A percentile compares a stretch with the other conserved stretches of the same genome.
These are phyloP conservation scores for Cordyceps farinosa DNA, from an alignment of 2,329 filamentous ascomycete species.

Conservation along the genomic window DNA sequence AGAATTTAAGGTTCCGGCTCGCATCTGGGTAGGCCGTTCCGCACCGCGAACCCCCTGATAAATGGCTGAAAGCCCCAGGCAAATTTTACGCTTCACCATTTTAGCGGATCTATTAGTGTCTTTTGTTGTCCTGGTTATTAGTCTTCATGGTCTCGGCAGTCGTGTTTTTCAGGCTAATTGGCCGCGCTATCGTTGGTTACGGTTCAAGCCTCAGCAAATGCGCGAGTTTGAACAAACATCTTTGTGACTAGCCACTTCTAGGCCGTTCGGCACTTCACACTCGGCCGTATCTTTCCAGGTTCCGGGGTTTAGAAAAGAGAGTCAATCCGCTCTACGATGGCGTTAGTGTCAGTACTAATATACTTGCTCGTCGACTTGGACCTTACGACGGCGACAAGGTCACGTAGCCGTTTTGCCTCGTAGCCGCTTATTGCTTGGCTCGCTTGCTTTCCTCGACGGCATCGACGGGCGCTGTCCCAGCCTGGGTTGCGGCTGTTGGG, in stretches of 20 bases:
- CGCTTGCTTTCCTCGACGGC: slow-evolving; percentile 3
- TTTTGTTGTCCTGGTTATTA: neutral
- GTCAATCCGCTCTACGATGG: slow-evolving; percentile 1
- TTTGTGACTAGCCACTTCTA: slow-evolving; percentile 9
- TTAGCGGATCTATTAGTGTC: neutral
- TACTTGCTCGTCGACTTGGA: neutral
- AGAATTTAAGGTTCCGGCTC: neutral
- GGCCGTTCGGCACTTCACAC: neutral
- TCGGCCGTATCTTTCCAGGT: neutral
- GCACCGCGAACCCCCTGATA: slow-evolving; percentile 4
- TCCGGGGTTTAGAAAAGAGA: neutral
- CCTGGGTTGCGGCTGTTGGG: neutral
- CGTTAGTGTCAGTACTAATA: neutral
- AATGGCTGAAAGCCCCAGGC: neutral
- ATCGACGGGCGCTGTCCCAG: neutral
- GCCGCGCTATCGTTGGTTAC: neutral
- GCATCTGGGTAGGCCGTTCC: neutral
- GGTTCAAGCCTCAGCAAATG: neutral
- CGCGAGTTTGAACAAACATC: slow-evolving; percentile 8
- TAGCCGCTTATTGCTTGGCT: slow-evolving; percentile 9
- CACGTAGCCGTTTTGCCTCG: slow-evolving; percentile 7
- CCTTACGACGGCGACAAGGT: slow-evolving; percentile 12
- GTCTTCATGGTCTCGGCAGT: neutral
- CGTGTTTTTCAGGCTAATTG: neutral
- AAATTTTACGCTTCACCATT: neutral